Base-by-base conservation (phyloP, 345 rosid genomes). In the Combretum micranthum region DNA sequence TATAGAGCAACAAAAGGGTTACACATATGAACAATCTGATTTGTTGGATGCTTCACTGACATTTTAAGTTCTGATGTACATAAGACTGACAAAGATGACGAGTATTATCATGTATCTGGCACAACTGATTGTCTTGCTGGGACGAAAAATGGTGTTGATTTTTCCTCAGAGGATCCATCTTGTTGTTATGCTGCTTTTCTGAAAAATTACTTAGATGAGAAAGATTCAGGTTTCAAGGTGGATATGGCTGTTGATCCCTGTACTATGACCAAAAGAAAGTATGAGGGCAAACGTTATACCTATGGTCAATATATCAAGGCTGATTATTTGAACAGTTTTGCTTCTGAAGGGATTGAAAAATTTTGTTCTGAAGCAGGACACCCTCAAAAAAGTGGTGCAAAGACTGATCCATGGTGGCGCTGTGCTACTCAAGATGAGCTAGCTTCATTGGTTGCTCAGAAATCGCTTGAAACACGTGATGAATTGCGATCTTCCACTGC, bases 401-500 rank as follows among this genome's bases (percentile, higher is more conserved):
- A 81, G 76, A 65, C 65, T 55, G 86, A 72, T 25, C 95, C 97
- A 1, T 89, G 99, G 99, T 86, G 97, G 97, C 76, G 85, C 51
- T 62, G 73, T 1, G 82, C 93, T 3, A 97, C 85, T 63, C 82
- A 75, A 73, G 89, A 76, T 56, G 87, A 88, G 55, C 59, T 92
- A 71, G 91, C 97, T 55, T 83, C 82, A 39, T 80, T 84, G 64
- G 89, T 92, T 72, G 90, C 98, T 11, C 86, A 71, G 55, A 86
- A 70, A 66, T 88, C 96, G 13, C 74, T 80, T 0, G 81, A 79
- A 56, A 77, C n/a, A 56, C 62, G 64, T 92, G 25, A 91, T 74
- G 68, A 92, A 88, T 60, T 88, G 95, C 64, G 98, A 88, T 67
- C 83, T 92, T 26, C 98, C 97, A 55, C 84, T 87, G 7, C 90